A percentile compares a stretch with the other conserved stretches of the same genome.
phyloP scores from a whole-genome alignment of 75 land plant species.

The Sequoia sempervirens region DNA sequence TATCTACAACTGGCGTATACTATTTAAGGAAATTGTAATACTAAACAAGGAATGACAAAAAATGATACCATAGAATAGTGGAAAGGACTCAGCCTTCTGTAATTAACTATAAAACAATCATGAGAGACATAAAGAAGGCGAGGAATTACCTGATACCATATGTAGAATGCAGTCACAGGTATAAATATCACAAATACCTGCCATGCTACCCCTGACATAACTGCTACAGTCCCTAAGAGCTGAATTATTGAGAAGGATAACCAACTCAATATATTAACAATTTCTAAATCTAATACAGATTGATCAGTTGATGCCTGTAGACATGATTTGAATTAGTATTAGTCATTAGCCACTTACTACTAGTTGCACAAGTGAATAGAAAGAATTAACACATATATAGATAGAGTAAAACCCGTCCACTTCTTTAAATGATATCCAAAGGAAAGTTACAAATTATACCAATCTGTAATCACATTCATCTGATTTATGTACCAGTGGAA shows the following conservation, averaged over 20 bases:
- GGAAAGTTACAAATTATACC: not conserved
- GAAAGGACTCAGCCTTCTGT: not conserved
- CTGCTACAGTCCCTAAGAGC: constrained; percentile 66
- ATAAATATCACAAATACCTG: constrained; percentile 71
- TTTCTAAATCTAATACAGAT: constrained; percentile 66
- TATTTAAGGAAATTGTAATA: not conserved
- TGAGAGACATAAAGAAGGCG: not conserved
- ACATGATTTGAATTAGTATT: not conserved
- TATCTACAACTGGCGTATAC: not conserved
- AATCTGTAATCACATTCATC: not conserved
- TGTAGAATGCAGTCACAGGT: constrained; percentile 62
- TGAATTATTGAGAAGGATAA: constrained; percentile 64
- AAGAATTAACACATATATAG: not conserved
- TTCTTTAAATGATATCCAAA: not conserved
- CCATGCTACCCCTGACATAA: constrained; percentile 91
- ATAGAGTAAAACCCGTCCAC: not conserved
- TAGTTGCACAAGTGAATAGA: not conserved
- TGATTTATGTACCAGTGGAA: constrained; percentile 5
- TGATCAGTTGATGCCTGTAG: constrained; percentile 88
- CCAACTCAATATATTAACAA: constrained; percentile 52
- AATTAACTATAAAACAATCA: not conserved
- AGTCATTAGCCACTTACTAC: not conserved
- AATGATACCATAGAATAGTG: not conserved
- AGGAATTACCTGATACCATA: constrained; percentile 65
- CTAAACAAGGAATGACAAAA: not conserved